phyloP scores from a whole-genome alignment of 2,329 filamentous ascomycete species.

The Endoconidiophora laricicola region DNA sequence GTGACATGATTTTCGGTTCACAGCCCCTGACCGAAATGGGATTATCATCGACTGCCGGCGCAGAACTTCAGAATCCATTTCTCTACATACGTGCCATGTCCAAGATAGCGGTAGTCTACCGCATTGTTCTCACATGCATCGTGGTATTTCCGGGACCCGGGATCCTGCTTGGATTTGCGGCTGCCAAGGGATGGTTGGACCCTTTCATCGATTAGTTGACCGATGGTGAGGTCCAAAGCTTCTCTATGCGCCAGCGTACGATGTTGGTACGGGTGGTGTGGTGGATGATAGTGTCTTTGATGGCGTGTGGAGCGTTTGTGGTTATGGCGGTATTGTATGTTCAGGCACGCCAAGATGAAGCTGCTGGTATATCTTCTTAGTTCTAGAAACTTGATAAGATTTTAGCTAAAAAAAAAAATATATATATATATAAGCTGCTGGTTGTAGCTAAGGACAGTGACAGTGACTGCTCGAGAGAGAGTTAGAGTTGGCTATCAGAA shows the following conservation, averaged over 20 bases:
- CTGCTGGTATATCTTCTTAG: too few relatives aligned
- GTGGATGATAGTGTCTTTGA: conserved; percentile 5
- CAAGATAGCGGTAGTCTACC: conserved; percentile 2
- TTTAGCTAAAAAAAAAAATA: too few relatives aligned
- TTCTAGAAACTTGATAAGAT: too few relatives aligned
- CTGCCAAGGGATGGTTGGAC: conserved; percentile 4
- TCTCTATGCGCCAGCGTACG: conserved; percentile 4
- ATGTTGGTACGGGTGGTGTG: conserved; percentile 4
- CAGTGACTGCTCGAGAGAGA: too few relatives aligned
- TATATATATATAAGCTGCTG: too few relatives aligned
- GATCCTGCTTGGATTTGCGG: conserved; percentile 1
- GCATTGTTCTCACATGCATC: background rate
- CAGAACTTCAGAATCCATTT: conserved; percentile 6
- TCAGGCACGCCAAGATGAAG: background rate
- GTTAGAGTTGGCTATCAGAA: too few relatives aligned
- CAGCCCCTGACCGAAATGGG: conserved; percentile 3
- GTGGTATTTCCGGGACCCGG: conserved; percentile 3
- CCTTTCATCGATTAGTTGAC: conserved; percentile 1
- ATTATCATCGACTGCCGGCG: background rate
- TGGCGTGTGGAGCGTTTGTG: conserved; percentile 4
- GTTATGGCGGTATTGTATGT: conserved; percentile 6
- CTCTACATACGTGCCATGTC: background rate
- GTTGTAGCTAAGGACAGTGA: too few relatives aligned
- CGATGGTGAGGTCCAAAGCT: conserved; percentile 1
- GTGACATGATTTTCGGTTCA: conserved; percentile 4